phyloP scores from a whole-genome alignment of 2,329 filamentous ascomycete genomes.

The Fusarium palustre region DNA sequence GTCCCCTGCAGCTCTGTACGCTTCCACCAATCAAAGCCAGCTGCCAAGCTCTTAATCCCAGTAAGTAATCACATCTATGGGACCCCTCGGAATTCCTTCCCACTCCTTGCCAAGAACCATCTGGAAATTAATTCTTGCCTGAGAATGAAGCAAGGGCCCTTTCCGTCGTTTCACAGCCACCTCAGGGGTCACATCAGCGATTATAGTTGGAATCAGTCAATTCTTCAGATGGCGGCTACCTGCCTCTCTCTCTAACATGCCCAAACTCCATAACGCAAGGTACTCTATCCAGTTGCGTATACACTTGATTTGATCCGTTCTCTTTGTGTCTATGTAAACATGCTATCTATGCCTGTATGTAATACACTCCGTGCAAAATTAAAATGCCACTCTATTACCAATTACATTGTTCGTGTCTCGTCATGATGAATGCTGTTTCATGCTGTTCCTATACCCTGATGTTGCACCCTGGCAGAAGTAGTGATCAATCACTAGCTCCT shows the following conservation, averaged over 20 bases:
- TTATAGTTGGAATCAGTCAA: background rate
- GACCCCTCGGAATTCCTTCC: background rate
- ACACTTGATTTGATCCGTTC: constrained; percentile 1
- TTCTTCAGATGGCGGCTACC: background rate
- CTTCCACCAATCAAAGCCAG: constrained; percentile 6
- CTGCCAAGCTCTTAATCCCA: background rate
- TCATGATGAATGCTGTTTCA: constrained; percentile 32
- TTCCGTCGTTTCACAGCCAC: constrained; percentile 2
- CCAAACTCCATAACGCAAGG: constrained; percentile 22
- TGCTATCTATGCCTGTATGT: constrained; percentile 8
- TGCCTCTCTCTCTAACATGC: background rate
- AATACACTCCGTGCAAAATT: constrained; percentile 17
- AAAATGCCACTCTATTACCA: constrained; percentile 32
- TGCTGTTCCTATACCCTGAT: constrained; percentile 21
- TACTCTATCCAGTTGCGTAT: background rate
- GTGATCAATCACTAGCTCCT: constrained; percentile 38
- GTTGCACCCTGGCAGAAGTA: constrained; percentile 36
- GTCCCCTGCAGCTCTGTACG: background rate
- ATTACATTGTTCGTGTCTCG: constrained; percentile 35
- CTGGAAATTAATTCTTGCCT: constrained; percentile 19
- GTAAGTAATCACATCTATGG: background rate
- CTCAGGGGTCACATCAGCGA: background rate
- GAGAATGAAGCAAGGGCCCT: background rate
- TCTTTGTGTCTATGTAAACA: background rate
- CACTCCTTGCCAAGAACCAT: constrained; percentile 14